Base-by-base conservation (phyloP, 2,329 filamentous ascomycete genomes). In the Lecanicillium sp. region DNA sequence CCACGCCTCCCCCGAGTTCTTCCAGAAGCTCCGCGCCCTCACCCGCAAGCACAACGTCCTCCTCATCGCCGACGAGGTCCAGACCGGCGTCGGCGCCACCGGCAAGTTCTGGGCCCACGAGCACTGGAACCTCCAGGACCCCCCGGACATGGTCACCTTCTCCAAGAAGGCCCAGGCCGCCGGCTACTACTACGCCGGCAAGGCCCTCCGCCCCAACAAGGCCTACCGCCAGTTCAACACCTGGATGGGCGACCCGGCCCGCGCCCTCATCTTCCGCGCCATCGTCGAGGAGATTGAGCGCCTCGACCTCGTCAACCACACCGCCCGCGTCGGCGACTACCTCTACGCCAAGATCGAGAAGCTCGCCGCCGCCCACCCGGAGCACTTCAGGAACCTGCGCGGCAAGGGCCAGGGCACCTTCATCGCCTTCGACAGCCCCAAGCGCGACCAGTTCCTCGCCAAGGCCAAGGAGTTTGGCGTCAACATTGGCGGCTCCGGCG, bases 81-180 rank as follows among this genome's bases (percentile, higher is more conserved):
- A 95, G 72, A 95, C 90, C 6, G 90, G 90, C 64, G 84, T 95
- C 21, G 90, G 90, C 58, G 89, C 90, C 32, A 95, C 90, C 0
- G 90, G 90, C 59, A 90, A 87, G 67, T 95, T 95, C 81, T 95
- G 90, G 90, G 90, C 90, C 8, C 90, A 95, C 73, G 89, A 95
- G 60, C 90, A 95, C 81, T 95, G 90, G 90, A 78, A 86, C 66
- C 78, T 95, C 36, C 62, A 76, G 42, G 72, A 81, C 29, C 87
- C 90, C 8, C 90, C 90, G 0, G 90, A 95, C 72, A 93, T 95
- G 75, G 90, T 95, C 37, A 95, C 90, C 50, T 95, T 95, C 72
- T 87, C 82, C 62, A 95, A 95, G 77, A 95, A 95, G 77, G 90
- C 90, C 3, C 90, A 95, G 71, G 87, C 90, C 2, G 90, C 90